Percentiles rank a stretch among this genome's conserved stretches.
These are phyloP conservation scores for Aotearoamyces nothofagi DNA, from an alignment of 2,329 filamentous ascomycete species.

Conservation along the genomic window DNA sequence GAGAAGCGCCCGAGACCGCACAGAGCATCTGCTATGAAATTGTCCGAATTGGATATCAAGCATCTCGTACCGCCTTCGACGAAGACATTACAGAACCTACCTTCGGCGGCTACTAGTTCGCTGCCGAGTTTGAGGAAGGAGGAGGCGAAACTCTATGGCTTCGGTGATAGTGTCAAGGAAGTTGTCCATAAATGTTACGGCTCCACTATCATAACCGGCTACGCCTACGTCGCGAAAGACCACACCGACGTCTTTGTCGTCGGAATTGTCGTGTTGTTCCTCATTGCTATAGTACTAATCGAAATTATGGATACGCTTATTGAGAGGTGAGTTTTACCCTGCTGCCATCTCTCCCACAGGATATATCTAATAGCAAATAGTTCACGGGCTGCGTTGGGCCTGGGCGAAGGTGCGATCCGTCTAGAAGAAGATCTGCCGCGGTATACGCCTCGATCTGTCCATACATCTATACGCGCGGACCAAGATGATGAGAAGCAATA, in stretches of 20 bases:
- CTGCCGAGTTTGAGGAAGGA: background rate
- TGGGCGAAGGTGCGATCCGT: background rate
- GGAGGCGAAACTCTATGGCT: background rate
- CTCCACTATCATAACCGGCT: background rate
- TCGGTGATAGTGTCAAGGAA: background rate
- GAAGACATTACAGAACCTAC: background rate
- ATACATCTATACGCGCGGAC: too few species aligned
- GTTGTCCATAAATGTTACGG: background rate
- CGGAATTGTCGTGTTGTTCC: slow-evolving; percentile 15
- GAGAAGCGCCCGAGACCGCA: background rate
- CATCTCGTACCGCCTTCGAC: background rate
- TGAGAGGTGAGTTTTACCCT: slow-evolving; percentile 12
- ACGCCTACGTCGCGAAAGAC: slow-evolving; percentile 4
- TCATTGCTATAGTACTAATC: slow-evolving; percentile 11
- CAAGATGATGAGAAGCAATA: too few species aligned
- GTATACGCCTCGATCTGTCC: too few species aligned
- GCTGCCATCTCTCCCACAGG: too few species aligned
- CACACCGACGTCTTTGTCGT: slow-evolving; percentile 16
- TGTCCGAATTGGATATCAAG: background rate
- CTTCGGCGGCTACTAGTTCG: background rate
- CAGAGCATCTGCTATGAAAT: background rate
- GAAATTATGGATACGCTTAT: slow-evolving; percentile 11
- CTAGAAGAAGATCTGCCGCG: slow-evolving; percentile 1
- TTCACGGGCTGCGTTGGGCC: too few species aligned
- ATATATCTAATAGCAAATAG: too few species aligned